These are phyloP conservation scores for Cercophora scortea DNA, from an alignment of 495 filamentous ascomycete species.

Conservation along the genomic window DNA sequence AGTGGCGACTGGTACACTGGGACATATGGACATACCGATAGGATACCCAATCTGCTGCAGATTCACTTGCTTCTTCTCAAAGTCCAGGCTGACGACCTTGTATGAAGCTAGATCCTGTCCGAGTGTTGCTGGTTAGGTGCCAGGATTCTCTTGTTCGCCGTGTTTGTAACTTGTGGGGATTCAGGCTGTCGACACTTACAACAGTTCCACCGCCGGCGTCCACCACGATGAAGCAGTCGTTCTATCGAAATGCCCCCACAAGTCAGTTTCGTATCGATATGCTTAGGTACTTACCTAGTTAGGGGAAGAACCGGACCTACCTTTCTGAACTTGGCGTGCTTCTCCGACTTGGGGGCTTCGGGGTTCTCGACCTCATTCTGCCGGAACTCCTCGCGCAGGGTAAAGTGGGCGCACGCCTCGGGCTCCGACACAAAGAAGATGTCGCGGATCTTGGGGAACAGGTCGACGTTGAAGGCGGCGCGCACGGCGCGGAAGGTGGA, in stretches of 20 bases:
- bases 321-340: slow-evolving; percentile 13
- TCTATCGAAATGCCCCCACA: slow-evolving; percentile 14
- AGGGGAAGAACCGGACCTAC: not conserved
- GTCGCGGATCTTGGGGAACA: slow-evolving; percentile 21
- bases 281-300: too few species aligned
- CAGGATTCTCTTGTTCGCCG: too few species aligned
- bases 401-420: slow-evolving; percentile 49
- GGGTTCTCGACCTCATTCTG: too few species aligned
- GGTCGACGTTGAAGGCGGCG: slow-evolving; percentile 13
- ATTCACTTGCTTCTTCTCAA: slow-evolving; percentile 13
- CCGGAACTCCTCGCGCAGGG: slow-evolving; percentile 26
- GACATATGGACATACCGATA: slow-evolving; percentile 8
- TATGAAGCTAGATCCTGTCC: slow-evolving; percentile 19
- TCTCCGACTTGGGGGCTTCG: not conserved
- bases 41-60: slow-evolving; percentile 13
- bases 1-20: too few species aligned
- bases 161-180: too few species aligned
- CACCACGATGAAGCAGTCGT: slow-evolving; percentile 47
- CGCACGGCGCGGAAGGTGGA: slow-evolving; percentile 23
- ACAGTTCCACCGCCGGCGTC: slow-evolving; percentile 54
- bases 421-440: slow-evolving; percentile 44
- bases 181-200: slow-evolving; percentile 26
- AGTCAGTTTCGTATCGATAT: not conserved
- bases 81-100: slow-evolving; percentile 17
- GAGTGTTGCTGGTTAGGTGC: not conserved